phyloP scores from a whole-genome alignment of 305 asterid genomes.

The Rubia balearica region DNA sequence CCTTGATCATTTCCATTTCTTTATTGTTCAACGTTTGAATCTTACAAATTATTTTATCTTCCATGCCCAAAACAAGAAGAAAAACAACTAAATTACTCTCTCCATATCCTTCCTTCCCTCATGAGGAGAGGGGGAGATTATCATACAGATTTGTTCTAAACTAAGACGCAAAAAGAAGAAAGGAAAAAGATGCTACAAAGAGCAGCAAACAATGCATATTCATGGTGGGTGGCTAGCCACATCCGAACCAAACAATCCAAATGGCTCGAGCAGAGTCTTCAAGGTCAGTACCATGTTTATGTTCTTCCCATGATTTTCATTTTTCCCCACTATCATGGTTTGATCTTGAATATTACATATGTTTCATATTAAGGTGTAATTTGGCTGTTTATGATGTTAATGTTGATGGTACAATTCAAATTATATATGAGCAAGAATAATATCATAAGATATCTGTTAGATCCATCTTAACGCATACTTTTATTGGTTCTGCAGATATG shows the following conservation, averaged over 20 bases:
- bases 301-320: background rate
- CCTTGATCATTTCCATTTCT: slow-evolving; percentile 4
- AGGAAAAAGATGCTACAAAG: slow-evolving; percentile 61
- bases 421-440: too few relatives aligned
- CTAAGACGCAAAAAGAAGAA: background rate
- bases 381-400: too few relatives aligned
- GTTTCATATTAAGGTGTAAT: too few relatives aligned
- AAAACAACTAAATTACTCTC: background rate
- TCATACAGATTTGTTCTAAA: background rate
- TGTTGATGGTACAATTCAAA: too few relatives aligned
- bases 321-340: background rate
- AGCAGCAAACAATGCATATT: slow-evolving; percentile 92
- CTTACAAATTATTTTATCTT: slow-evolving; percentile 17
- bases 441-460: too few relatives aligned
- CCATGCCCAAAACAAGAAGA: background rate
- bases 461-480: too few relatives aligned
- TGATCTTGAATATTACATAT: background rate
- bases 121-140: slow-evolving; percentile 24
- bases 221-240: slow-evolving; percentile 99
- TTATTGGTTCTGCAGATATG: slow-evolving; percentile 49
- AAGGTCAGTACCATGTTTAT: slow-evolving; percentile 30
- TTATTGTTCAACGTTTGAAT: slow-evolving; percentile 3
- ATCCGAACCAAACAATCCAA: slow-evolving; percentile 88
- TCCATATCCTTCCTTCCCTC: background rate
- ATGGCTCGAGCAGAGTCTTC: slow-evolving; percentile 91